phyloP scores from a whole-genome alignment of 2,329 filamentous ascomycete genomes.

The Chrysoporthe deuterocubensis region DNA sequence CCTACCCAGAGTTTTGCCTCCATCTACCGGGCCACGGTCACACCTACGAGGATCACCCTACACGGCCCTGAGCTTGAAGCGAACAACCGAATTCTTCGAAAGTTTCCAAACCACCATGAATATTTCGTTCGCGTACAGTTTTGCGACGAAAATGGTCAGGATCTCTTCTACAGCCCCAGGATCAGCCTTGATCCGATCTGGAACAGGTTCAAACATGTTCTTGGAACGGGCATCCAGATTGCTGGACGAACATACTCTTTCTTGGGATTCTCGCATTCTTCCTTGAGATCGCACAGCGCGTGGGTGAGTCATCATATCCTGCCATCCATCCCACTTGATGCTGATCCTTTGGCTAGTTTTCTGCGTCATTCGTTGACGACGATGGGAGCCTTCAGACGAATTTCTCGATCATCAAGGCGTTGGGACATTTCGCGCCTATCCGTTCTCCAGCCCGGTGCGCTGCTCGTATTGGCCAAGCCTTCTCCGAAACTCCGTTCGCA shows the following conservation, averaged over 20 bases:
- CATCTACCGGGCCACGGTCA: slow-evolving; percentile 62
- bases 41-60: slow-evolving; percentile 61
- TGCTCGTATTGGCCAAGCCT: slow-evolving; percentile 68
- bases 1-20: slow-evolving; percentile 48
- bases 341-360: slow-evolving; percentile 44
- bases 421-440: slow-evolving; percentile 58
- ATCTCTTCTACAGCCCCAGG: slow-evolving; percentile 60
- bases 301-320: slow-evolving; percentile 44
- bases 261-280: slow-evolving; percentile 80
- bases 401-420: slow-evolving; percentile 47
- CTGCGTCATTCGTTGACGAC: slow-evolving; percentile 49
- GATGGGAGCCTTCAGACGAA: slow-evolving; percentile 41
- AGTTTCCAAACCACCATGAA: slow-evolving; percentile 61
- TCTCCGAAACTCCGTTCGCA: slow-evolving; percentile 73
- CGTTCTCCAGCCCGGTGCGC: slow-evolving; percentile 59
- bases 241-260: slow-evolving; percentile 68
- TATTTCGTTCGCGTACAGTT: slow-evolving; percentile 74
- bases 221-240: slow-evolving; percentile 64
- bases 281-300: slow-evolving; percentile 70
- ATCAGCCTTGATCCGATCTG: slow-evolving; percentile 57
- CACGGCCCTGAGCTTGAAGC: slow-evolving; percentile 67
- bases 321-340: neutral
- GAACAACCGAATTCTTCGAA: slow-evolving; percentile 73
- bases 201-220: slow-evolving; percentile 61
- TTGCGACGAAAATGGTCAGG: slow-evolving; percentile 72